phyloP scores from a whole-genome alignment of 768 basidiomycete species.

The Xerocomellus intermedius region DNA sequence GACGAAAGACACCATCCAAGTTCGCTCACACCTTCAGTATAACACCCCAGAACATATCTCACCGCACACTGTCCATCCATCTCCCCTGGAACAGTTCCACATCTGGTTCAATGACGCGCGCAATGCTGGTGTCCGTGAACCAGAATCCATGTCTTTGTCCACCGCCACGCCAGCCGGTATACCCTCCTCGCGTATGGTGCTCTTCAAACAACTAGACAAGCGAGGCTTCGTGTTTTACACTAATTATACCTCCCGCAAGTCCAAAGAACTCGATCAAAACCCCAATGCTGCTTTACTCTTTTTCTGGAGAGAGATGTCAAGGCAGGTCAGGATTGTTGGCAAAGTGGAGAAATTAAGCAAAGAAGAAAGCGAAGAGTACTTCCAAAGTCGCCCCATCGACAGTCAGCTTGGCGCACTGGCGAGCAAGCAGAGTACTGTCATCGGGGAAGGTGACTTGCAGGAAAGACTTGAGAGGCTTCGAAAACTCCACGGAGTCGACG shows the following conservation, averaged over 20 bases:
- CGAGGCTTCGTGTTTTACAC: constrained; percentile 96
- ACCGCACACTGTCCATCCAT: constrained; percentile 56
- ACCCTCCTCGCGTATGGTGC: constrained; percentile 86
- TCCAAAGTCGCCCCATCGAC: constrained; percentile 73
- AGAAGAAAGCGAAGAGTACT: constrained; percentile 83
- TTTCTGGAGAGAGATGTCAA: constrained; percentile 86
- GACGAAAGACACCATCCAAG: constrained; percentile 54
- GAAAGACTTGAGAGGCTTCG: constrained; percentile 57
- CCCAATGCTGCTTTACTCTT: constrained; percentile 82
- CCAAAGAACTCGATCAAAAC: constrained; percentile 71
- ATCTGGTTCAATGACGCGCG: constrained; percentile 77
- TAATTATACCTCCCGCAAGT: constrained; percentile 94
- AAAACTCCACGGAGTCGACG: constrained; percentile 53
- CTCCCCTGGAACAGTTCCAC: constrained; percentile 84
- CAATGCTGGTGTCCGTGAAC: constrained; percentile 65
- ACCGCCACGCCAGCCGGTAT: constrained; percentile 70
- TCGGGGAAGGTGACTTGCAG: constrained; percentile 70
- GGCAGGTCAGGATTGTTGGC: constrained; percentile 83
- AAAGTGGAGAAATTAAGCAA: constrained; percentile 72
- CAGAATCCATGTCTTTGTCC: constrained; percentile 86
- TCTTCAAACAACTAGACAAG: constrained; percentile 87
- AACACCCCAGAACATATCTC: constrained; percentile 61
- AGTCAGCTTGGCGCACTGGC: constrained; percentile 93
- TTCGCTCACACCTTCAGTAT: constrained; percentile 79
- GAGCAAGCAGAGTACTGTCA: constrained; percentile 80